Percentiles rank a stretch among this genome's conserved stretches.
Evolutionary conservation across 2,329 filamentous ascomycete species (phyloP).

Genomic region (Phialocephala sp.): DNA sequence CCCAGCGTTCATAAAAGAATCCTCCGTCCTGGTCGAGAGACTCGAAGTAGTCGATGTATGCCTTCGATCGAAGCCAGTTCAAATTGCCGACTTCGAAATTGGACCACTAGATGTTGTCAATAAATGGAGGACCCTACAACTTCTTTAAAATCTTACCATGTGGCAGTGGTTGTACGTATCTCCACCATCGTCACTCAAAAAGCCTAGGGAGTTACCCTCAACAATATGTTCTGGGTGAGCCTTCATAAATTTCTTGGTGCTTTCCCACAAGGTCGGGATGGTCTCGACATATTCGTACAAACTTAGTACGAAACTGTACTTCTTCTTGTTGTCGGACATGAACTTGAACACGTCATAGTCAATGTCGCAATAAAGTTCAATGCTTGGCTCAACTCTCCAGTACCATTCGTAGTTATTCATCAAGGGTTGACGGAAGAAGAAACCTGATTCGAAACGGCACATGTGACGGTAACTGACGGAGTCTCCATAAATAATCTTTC

Average conservation of each 20-base stretch:
- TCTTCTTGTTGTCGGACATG: constrained; percentile 96
- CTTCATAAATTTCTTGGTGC: constrained; percentile 91
- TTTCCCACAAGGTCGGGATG: constrained; percentile 95
- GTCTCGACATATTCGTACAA: constrained; percentile 95
- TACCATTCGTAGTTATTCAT: constrained; percentile 99
- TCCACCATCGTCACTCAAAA: constrained; percentile 89
- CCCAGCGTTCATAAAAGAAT: constrained; percentile 99
- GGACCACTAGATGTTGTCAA: constrained; percentile 72
- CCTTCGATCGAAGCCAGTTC: constrained; percentile 87
- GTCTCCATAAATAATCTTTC: constrained; percentile 98
- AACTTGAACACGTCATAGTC: constrained; percentile 95
- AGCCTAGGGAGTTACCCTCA: constrained; percentile 84
- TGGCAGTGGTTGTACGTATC: constrained; percentile 97
- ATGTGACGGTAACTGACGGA: constrained; percentile 98
- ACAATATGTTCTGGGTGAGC: constrained; percentile 87
- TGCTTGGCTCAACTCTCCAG: constrained; percentile 97
- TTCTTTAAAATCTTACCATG: constrained; percentile 69
- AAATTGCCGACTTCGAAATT: constrained; percentile 98
- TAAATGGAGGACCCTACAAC: not conserved
- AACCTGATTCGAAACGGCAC: constrained; percentile 98
- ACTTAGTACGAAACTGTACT: constrained; percentile 96
- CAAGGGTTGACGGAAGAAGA: constrained; percentile 95
- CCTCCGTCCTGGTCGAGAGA: constrained; percentile 88
- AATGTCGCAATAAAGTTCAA: constrained; percentile 96
- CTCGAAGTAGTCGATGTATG: constrained; percentile 91